Evolutionary conservation across 2,329 filamentous ascomycete species (phyloP), one percentile per base, ranked within the genome.

Genomic region (Talaromyces marneffei): DNA sequence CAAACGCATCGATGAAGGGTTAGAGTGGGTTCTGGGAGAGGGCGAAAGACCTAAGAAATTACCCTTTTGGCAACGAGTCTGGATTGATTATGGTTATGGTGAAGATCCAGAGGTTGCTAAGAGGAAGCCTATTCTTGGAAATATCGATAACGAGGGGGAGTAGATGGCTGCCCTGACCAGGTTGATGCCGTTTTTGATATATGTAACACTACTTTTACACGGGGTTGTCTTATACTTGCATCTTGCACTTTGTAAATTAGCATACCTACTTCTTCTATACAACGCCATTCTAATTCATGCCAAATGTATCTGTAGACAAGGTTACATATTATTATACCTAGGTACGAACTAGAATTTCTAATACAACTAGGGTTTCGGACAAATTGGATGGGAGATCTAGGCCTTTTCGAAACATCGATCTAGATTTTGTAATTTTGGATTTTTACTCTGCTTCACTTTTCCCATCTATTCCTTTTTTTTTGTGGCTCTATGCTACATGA

Each of bases 21-120:
- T 87, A 72, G 85, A 87, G 68, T 87, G 90, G 71, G 76, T 91
- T 63, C 85, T 89, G 73, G 88, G 87, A 18, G 87, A 85, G 80
- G 58, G 62, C 25, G 73, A 77, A 59, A 71, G 70, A 16, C 75
- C 75, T 1, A 46, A 60, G 0, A 66, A 66, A n/a, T 64, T 76
- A 18, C 63, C 75, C 4, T 69, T 73, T 62, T 77, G 74, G 75
- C 69, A 75, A 65, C 68, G 67, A 16, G 65, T 74, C 68, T 74
- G 75, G 77, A 70, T 76, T 60, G 67, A 71, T 42, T 74, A 76
- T 59, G 76, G 76, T 16, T 76, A 73, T 50, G 75, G 75, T 2
- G 75, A 77, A 63, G 72, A 75, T 53, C 76, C 77, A 46, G 70
- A 76, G 59, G 69, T 69, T 12, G 59, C 71, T 52, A 72, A 69